Conservation (phyloP, 2,329 filamentous ascomycete species). For the Nannizziopsis barbatae region DNA sequence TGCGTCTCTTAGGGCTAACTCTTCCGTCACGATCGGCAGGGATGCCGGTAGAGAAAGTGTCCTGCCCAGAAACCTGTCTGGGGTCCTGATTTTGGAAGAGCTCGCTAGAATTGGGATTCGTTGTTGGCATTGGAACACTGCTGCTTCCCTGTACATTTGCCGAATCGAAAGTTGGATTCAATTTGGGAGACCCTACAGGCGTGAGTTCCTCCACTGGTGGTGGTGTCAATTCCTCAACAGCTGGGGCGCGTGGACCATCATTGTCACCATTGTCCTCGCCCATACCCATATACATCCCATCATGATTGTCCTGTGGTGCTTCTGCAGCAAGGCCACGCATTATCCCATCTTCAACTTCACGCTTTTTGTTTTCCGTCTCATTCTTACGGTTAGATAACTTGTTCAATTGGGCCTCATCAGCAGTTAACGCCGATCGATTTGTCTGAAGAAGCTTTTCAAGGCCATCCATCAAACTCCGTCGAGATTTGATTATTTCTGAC, state of each 20-base stretch:
- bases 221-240: conserved; percentile 43
- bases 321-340: conserved; percentile 67
- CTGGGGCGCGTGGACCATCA: conserved; percentile 15
- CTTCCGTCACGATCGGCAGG: conserved; percentile 4
- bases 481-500: conserved; percentile 76
- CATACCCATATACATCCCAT: conserved; percentile 4
- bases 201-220: conserved; percentile 80
- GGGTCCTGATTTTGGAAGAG: not conserved
- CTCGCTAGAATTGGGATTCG: not conserved
- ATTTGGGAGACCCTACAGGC: conserved; percentile 40
- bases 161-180: conserved; percentile 14
- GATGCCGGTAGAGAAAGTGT: not conserved
- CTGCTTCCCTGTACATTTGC: not conserved
- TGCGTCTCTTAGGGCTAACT: conserved; percentile 38
- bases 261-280: not conserved
- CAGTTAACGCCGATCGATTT: conserved; percentile 57
- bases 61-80: not conserved
- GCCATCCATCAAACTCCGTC: conserved; percentile 62
- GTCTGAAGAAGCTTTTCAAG: conserved; percentile 71
- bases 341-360: conserved; percentile 81
- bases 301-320: conserved; percentile 35
- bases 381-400: conserved; percentile 56
- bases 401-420: conserved; percentile 56
- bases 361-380: conserved; percentile 70
- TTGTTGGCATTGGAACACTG: not conserved